phyloP scores from a whole-genome alignment of 257 asterid species.

The Leptodermis oblonga region DNA sequence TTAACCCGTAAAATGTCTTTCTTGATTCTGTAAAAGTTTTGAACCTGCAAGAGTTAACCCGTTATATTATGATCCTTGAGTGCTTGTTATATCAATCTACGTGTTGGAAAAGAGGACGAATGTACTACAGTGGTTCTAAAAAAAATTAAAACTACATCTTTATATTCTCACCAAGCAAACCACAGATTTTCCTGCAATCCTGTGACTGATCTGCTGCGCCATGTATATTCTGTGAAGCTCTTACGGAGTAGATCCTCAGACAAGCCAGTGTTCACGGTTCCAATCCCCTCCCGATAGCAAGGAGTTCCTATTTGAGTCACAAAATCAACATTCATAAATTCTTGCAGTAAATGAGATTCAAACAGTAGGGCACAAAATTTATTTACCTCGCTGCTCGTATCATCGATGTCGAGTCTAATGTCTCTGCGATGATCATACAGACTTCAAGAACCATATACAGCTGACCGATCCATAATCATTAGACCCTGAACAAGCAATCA shows the following conservation, averaged over 20 bases:
- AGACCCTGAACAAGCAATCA: slow-evolving; percentile 40
- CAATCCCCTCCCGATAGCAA: slow-evolving; percentile 79
- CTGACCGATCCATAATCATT: slow-evolving; percentile 37
- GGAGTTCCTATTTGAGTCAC: slow-evolving; percentile 58
- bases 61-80: no score
- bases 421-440: slow-evolving; percentile 62
- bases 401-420: slow-evolving; percentile 75
- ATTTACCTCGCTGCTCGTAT: slow-evolving; percentile 79
- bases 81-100: no score
- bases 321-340: slow-evolving; percentile 1
- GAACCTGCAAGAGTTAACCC: no score
- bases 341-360: slow-evolving; percentile 3
- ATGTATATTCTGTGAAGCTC: slow-evolving; percentile 48
- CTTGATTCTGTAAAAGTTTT: no score
- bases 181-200: slow-evolving; percentile 55
- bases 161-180: slow-evolving; percentile 62
- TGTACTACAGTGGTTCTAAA: slow-evolving; percentile 20
- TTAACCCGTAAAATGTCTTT: no score
- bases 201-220: slow-evolving; percentile 46
- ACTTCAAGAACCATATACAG: no score
- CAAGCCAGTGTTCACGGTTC: slow-evolving; percentile 73
- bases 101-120: no score
- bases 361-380: background rate
- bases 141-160: background rate
- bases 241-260: slow-evolving; percentile 46